Base-by-base conservation (phyloP, 2,329 filamentous ascomycete genomes). In the Colletotrichum sp. region DNA sequence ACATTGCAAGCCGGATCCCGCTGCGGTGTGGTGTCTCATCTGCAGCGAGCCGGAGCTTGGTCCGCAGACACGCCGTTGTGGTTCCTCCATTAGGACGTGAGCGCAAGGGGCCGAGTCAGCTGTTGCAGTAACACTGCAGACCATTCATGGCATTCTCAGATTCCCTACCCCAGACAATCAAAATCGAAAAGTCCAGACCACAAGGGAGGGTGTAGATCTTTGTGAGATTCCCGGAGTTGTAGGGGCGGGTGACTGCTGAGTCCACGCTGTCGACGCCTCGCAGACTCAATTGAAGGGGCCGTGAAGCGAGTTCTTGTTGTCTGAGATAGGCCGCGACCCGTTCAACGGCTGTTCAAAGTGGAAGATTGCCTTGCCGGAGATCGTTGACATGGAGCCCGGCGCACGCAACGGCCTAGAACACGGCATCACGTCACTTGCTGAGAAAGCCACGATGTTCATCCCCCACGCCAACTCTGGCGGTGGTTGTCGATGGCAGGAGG, bases 341-440 rank as follows among this genome's bases (percentile, higher is more conserved):
- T 62, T 67, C 30, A 10, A 16, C 12, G 16, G 34, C 18, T 28
- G 4, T 21, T 52, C n/a, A 12, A 21, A 21, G n/a, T 52, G 21
- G 55, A 10, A 3, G 24, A 10, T 18, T 58, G n/a, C 43, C 55
- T 58, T 58, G 13, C 55, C 24, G 24, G 16, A 26, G 14, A 16
- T 18, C 16, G 58, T 18, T 8, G 28, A 61, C 14, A n/a, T 14
- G 9, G 12, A n/a, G 21, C 7, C n/a, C 32, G 14, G 32, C 28
- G 9, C 9, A 61, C 28, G 9, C 9, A 61, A 38, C 18, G 34
- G 62, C 24, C 68, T 74, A 24, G 72, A 66, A 32, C 68, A 38
- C 18, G 16, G n/a, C 61, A 67, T 52, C 72, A 74, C 72, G 72
- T 74, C 72, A 74, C 55, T 16, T 24, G 52, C 18, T 30, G 10